A percentile compares a stretch with the other conserved stretches of the same genome.
Evolutionary conservation across 169 alveolate species (phyloP).

Genomic region (Plasmodium ovale): DNA sequence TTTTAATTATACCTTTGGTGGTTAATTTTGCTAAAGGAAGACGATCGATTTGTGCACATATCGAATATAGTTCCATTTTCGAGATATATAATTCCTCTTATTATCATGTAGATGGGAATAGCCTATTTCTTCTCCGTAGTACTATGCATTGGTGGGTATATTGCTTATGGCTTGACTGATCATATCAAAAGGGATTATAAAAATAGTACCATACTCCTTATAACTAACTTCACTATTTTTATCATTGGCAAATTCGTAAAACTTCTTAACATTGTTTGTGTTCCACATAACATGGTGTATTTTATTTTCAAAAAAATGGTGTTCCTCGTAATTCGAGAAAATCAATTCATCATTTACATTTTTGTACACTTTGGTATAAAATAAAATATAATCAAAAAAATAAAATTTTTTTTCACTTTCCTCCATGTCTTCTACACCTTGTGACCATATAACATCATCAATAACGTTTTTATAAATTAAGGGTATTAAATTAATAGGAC

Average conservation of each 20-base stretch:
- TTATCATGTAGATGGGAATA: no score
- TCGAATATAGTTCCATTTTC: no score
- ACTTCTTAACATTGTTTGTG: constrained; percentile 51
- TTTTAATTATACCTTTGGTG: no score
- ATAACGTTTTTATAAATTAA: constrained; percentile 37
- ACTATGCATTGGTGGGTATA: background rate
- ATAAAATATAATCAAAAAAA: constrained; percentile 34
- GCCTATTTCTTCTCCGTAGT: no score
- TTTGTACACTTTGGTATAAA: constrained; percentile 61
- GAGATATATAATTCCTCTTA: no score
- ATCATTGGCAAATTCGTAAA: constrained; percentile 22
- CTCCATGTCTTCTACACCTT: constrained; percentile 41
- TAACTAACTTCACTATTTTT: constrained; percentile 23
- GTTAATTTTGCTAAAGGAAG: no score
- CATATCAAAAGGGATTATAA: constrained; percentile 21
- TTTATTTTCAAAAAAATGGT: constrained; percentile 48
- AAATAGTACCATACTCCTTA: constrained; percentile 41
- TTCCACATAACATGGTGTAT: constrained; percentile 34
- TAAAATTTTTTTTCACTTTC: constrained; percentile 42
- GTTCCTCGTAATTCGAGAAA: constrained; percentile 60
- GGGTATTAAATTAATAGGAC: constrained; percentile 51
- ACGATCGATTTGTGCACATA: no score
- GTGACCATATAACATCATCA: constrained; percentile 68
- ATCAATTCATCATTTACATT: constrained; percentile 27
- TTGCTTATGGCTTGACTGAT: constrained; percentile 1